Evolutionary conservation across 225 moss, liverwort and hornwort genomes (phyloP).

Genomic region (Neckera pumila): DNA sequence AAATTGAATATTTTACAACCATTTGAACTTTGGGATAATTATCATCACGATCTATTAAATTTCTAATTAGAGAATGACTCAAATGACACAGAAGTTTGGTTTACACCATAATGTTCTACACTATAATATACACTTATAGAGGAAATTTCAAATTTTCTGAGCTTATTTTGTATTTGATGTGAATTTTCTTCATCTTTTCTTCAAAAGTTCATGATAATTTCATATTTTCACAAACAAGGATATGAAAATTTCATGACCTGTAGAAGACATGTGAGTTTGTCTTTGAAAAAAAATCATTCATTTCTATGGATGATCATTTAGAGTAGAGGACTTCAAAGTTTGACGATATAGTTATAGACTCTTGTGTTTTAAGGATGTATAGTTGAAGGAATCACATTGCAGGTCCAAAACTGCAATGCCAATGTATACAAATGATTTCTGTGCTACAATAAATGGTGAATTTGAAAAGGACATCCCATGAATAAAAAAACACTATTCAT

Average conservation of each 20-base stretch:
- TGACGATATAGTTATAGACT: too few relatives aligned
- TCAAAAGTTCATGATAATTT: neutral
- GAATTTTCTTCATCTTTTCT: neutral
- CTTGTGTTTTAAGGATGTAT: rapidly evolving
- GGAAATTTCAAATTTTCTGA: neutral
- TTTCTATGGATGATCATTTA: neutral
- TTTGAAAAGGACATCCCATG: neutral
- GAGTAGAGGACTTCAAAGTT: neutral
- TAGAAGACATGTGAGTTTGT: neutral
- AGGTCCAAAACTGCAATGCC: neutral
- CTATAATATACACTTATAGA: rapidly evolving
- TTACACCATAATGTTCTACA: neutral
- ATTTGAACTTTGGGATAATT: neutral
- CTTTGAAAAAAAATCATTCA: neutral
- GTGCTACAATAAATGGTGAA: neutral
- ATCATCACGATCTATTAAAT: rapidly evolving
- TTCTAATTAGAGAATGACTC: neutral
- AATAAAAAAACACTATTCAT: neutral
- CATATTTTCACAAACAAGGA: neutral
- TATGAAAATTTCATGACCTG: neutral
- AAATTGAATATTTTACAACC: too few relatives aligned
- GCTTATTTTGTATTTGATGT: neutral
- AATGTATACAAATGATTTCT: neutral
- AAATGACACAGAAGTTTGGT: rapidly evolving
- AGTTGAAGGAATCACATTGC: neutral